Evolutionary conservation across 305 asterid genomes (phyloP), one percentile per base, ranked within the genome.

Genomic region (Fraxinus paxiana): DNA sequence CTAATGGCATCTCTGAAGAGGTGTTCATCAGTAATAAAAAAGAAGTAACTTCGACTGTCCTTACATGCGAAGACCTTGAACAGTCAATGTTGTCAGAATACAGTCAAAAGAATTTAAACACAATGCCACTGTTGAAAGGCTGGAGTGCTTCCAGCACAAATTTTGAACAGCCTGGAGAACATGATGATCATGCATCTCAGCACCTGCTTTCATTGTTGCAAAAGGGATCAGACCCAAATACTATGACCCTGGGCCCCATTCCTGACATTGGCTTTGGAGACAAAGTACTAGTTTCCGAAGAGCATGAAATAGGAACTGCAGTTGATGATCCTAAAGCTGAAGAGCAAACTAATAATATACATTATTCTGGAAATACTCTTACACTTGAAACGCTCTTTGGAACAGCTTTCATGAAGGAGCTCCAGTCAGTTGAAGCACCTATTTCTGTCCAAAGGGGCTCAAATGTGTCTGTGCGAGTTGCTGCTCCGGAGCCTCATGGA

Each of bases 371-470:
- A 76, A 85, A 88, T 46, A 20, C 82, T 6, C 91, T 90, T 61
- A 91, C 98, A 51, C 97, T 95, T 30, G 99, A 95, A 89, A 87
- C 97, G n/a, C 97, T 95, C 41, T 96, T 96, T 87, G 98, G 98
- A 81, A 84, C 93, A 88, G 96, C 98, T 89, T 96, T 96, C 82
- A 94, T 96, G 98, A 83, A 86, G 79, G 98, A 94, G 88, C 91
- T 96, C 20, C 92, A 94, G 83, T 94, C 98, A 56, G 96, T 87
- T 80, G 89, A 91, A 76, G 98, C 98, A 75, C 98, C 99, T n/a
- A 93, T 96, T 85, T 96, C 99, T 79, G 89, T 89, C 83, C 92
- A 91, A 79, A 90, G 95, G 84, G 94, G 91, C 77, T 83, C 91
- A 37, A 82, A 54, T 65, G 93, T 86, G 9, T 85, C 92, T 86